A percentile compares a stretch with the other conserved stretches of the same genome.
phyloP scores from a whole-genome alignment of 1,139 yeast genomes.

The Sporopachydermia cereana region DNA sequence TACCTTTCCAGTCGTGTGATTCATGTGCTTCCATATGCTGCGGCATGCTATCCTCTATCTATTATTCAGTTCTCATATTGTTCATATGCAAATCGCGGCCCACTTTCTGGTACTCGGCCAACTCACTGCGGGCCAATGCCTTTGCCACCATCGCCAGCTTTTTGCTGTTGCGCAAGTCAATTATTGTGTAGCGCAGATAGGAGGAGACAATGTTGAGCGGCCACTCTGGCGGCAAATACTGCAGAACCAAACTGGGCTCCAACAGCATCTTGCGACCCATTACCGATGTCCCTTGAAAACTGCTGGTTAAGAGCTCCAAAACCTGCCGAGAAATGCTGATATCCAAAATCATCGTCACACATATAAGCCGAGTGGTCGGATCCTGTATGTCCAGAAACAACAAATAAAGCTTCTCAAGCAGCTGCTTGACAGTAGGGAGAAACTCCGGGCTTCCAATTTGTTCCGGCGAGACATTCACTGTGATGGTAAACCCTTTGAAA shows the following conservation, averaged over 20 bases:
- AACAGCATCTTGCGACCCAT: not conserved
- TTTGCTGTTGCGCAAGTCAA: not conserved
- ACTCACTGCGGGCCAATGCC: not conserved
- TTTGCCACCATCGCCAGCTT: not conserved
- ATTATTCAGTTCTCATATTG: no score
- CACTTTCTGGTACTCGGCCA: not conserved
- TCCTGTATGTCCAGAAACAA: not conserved
- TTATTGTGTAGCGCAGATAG: not conserved
- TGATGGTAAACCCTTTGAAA: not conserved
- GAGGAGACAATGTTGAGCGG: not conserved
- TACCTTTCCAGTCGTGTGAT: no score
- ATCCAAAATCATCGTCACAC: constrained; percentile 2
- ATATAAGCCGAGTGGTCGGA: not conserved
- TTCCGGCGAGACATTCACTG: not conserved
- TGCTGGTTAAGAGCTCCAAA: not conserved
- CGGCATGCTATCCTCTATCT: no score
- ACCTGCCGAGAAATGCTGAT: not conserved
- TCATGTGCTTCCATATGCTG: no score
- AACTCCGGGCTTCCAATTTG: not conserved
- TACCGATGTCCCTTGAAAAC: not conserved
- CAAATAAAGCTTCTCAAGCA: not conserved
- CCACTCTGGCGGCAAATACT: not conserved
- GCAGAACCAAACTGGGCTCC: not conserved
- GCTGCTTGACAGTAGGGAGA: not conserved
- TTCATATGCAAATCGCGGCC: not conserved